Percentiles rank a stretch among this genome's conserved stretches.
phyloP scores from a whole-genome alignment of 495 filamentous ascomycete genomes.

The Neurospora sp. region DNA sequence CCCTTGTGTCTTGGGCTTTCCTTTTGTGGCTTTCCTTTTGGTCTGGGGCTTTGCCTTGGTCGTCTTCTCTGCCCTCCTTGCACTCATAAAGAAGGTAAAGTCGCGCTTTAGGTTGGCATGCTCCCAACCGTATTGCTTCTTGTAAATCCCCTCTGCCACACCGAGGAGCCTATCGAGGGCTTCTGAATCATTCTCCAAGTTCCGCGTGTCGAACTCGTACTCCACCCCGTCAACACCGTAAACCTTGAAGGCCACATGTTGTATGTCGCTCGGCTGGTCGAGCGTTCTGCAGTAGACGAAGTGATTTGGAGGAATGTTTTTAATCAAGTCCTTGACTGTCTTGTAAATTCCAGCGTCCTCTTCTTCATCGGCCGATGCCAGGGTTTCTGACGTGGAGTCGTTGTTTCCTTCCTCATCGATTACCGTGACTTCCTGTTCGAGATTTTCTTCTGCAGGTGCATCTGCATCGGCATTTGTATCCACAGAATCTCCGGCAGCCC shows the following conservation, averaged over 20 bases:
- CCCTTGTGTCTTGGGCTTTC: neutral
- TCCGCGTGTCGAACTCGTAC: neutral
- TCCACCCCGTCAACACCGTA: neutral
- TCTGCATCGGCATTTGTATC: neutral
- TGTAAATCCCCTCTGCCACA: neutral
- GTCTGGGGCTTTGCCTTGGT: neutral
- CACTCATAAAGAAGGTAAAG: neutral
- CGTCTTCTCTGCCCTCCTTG: neutral
- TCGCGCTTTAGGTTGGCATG: neutral
- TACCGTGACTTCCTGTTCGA: neutral
- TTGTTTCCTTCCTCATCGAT: neutral
- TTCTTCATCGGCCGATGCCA: neutral
- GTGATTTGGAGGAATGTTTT: neutral
- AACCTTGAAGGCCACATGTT: neutral
- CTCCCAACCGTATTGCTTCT: neutral
- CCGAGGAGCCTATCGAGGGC: neutral
- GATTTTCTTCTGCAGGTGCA: neutral
- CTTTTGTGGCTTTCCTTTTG: neutral
- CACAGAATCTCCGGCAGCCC: neutral
- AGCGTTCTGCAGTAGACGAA: neutral
- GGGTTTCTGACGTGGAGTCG: too few species aligned
- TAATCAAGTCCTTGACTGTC: neutral
- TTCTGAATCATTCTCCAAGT: neutral
- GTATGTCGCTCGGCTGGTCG: neutral
- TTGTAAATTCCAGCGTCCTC: neutral